Conservation (phyloP, 2,329 filamentous ascomycete species). For the Emericellopsis cladophorae region DNA sequence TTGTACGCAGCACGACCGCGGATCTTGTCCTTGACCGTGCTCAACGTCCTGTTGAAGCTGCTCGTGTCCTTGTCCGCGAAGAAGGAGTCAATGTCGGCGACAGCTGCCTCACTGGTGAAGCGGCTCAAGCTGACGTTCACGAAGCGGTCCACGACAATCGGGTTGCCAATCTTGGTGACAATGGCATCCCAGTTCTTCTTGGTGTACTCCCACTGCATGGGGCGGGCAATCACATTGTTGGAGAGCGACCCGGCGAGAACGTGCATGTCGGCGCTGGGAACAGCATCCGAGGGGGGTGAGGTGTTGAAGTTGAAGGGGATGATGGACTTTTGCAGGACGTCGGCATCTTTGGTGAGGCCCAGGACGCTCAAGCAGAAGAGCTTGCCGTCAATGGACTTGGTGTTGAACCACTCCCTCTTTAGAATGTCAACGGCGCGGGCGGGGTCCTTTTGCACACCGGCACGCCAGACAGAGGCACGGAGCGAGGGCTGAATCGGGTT, state of each 20-base stretch:
- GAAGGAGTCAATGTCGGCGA: conserved; percentile 71
- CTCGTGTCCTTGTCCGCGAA: conserved; percentile 78
- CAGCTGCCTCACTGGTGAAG: conserved; percentile 58
- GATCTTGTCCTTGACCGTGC: conserved; percentile 77
- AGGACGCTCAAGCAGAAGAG: conserved; percentile 71
- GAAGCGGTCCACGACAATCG: conserved; percentile 82
- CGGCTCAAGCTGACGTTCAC: conserved; percentile 65
- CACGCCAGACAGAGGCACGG: conserved; percentile 67
- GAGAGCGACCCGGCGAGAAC: conserved; percentile 63
- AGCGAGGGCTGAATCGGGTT: conserved; percentile 70
- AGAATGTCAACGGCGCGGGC: conserved; percentile 58
- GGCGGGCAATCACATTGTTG: conserved; percentile 59
- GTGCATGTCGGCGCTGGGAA: conserved; percentile 80
- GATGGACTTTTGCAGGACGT: conserved; percentile 53
- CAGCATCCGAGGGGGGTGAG: conserved; percentile 44
- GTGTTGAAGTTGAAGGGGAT: conserved; percentile 69
- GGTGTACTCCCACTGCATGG: conserved; percentile 72
- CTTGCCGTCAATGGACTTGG: conserved; percentile 80
- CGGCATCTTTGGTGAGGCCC: conserved; percentile 56
- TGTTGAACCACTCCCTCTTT: conserved; percentile 73
- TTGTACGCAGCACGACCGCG: conserved; percentile 73
- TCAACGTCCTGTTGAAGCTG: conserved; percentile 75
- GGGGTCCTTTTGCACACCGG: conserved; percentile 59
- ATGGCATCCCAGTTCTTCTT: conserved; percentile 72
- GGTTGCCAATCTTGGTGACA: conserved; percentile 62